Evolutionary conservation across 257 asterid species (phyloP).

Genomic region (Lithospermum erythrorhizon): DNA sequence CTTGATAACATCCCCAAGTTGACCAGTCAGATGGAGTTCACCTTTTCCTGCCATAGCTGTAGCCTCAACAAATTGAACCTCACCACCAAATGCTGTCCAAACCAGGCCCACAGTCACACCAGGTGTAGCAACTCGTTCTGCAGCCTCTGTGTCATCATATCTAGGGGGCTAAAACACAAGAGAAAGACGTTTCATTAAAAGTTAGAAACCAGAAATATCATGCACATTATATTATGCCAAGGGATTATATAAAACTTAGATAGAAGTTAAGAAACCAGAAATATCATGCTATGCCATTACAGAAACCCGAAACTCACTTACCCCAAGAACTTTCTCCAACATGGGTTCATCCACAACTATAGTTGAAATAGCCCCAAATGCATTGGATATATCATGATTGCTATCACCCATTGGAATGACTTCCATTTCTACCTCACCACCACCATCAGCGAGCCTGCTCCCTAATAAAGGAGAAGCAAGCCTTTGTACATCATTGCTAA

Average conservation of each 20-base stretch:
- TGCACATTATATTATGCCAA: conserved; percentile 2
- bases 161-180: conserved; percentile 61
- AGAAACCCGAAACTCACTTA: conserved; percentile 31
- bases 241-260: not conserved
- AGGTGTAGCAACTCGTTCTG: conserved; percentile 80
- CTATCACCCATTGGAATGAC: conserved; percentile 82
- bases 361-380: conserved; percentile 55
- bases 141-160: conserved; percentile 82
- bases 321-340: conserved; percentile 97
- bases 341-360: conserved; percentile 79
- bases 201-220: conserved; percentile 8
- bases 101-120: conserved; percentile 96
- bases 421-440: conserved; percentile 98
- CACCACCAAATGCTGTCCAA: conserved; percentile 94
- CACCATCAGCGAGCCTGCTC: conserved; percentile 75
- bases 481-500: conserved; percentile 77
- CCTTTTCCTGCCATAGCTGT: conserved; percentile 92
- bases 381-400: conserved; percentile 67
- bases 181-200: not conserved
- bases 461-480: conserved; percentile 74
- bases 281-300: conserved; percentile 2
- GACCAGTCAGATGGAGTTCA: conserved; percentile 95
- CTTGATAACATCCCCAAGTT: conserved; percentile 93
- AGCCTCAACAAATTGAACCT: conserved; percentile 97
- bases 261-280: conserved; percentile 7